Percentiles rank a stretch among this genome's conserved stretches.
phyloP scores from a whole-genome alignment of 306 rosid genomes.

The Betula pendula region DNA sequence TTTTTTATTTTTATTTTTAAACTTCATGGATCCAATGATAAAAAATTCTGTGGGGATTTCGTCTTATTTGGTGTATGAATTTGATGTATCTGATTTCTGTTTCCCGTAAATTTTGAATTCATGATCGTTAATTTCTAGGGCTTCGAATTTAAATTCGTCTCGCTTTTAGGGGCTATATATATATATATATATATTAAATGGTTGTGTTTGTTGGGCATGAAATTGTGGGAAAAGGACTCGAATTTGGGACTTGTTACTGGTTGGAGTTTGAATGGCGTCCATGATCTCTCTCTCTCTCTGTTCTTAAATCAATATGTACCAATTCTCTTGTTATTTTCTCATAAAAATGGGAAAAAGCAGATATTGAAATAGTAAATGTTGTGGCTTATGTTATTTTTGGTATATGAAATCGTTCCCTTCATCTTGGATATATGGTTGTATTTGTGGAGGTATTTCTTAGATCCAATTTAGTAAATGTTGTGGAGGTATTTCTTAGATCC shows the following conservation, averaged over 20 bases:
- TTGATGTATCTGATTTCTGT: background rate
- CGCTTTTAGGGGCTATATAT: background rate
- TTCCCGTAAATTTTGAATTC: background rate
- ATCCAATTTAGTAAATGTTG: background rate
- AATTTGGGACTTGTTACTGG: background rate
- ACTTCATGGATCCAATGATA: background rate
- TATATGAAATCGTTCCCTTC: background rate
- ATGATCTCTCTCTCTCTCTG: background rate
- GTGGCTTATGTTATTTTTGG: background rate
- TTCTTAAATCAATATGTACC: background rate
- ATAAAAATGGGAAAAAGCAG: background rate
- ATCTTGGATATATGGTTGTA: background rate
- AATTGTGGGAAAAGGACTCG: background rate
- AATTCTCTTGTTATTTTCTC: background rate
- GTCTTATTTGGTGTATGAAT: background rate
- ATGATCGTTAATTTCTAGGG: background rate
- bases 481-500: too few species aligned
- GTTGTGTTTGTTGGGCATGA: background rate
- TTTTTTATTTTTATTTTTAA: background rate
- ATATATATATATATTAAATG: background rate
- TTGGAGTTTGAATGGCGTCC: background rate
- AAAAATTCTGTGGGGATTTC: background rate
- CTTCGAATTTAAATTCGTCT: background rate
- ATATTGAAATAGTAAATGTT: background rate
- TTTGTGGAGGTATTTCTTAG: background rate